Evolutionary conservation across 768 basidiomycete genomes (phyloP).

Genomic region (Paxillus involutus): DNA sequence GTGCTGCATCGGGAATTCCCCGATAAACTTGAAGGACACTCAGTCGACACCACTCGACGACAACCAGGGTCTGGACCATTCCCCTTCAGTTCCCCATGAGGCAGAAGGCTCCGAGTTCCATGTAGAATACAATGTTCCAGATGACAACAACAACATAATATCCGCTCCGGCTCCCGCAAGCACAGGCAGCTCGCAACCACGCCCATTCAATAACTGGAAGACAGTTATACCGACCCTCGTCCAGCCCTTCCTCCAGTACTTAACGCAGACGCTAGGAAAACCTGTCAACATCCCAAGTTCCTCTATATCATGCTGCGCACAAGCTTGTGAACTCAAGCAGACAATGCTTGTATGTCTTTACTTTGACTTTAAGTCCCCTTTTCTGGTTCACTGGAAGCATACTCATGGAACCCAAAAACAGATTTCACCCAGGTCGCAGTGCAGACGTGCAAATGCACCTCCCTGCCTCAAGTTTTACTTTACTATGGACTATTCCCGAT

Average conservation of each 20-base stretch:
- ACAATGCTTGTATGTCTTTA: neutral
- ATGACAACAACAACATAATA: neutral
- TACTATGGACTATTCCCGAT: slow-evolving; percentile 34
- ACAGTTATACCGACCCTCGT: neutral
- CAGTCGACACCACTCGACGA: neutral
- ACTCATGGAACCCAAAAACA: neutral
- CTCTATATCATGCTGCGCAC: neutral
- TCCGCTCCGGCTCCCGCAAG: neutral
- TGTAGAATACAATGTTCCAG: neutral
- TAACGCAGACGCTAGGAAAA: too few species aligned
- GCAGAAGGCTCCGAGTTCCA: neutral
- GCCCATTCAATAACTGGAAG: neutral
- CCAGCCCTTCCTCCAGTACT: neutral
- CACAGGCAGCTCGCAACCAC: neutral
- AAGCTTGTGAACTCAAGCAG: neutral
- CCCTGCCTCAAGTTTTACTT: slow-evolving; percentile 24
- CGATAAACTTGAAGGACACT: neutral
- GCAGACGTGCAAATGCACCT: slow-evolving; percentile 23
- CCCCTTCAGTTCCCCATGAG: neutral
- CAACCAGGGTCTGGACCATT: neutral
- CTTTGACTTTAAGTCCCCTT: slow-evolving; percentile 1
- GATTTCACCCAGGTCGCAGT: slow-evolving; percentile 17
- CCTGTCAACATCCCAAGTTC: neutral
- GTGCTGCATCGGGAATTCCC: too few species aligned
- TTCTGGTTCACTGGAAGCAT: too few species aligned